These are phyloP conservation scores for Wallacemonas sp. DNA, from an alignment of 208 protist species.

Conservation along the genomic window DNA sequence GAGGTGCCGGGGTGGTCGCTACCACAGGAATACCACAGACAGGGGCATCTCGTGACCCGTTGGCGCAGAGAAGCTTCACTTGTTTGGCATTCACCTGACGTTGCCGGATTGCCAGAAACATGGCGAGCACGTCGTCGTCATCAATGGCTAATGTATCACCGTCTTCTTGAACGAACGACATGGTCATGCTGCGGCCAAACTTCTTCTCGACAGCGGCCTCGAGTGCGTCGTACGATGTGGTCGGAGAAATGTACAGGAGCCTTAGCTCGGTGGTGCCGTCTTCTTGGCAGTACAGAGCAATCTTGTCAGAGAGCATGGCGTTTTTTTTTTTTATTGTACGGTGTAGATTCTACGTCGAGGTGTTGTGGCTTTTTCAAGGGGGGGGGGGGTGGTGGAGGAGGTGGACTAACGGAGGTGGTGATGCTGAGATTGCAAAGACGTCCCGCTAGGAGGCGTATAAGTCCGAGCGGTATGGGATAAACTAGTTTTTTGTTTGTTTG, in stretches of 20 bases:
- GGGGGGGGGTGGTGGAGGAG: no score
- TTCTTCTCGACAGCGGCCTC: constrained; percentile 76
- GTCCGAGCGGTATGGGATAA: no score
- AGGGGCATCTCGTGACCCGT: constrained; percentile 19
- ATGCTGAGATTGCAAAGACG: no score
- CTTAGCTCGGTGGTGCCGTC: constrained; percentile 50
- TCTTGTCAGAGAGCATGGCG: no score
- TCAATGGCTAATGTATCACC: constrained; percentile 82
- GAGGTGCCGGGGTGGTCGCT: no score
- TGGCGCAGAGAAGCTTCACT: constrained; percentile 72
- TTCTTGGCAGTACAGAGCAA: constrained; percentile 80
- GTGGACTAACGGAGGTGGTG: no score
- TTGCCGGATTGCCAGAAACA: constrained; percentile 77
- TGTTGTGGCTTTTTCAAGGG: no score
- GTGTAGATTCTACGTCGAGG: no score
- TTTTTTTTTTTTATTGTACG: no score
- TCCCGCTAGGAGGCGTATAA: no score
- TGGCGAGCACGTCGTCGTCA: constrained; percentile 82
- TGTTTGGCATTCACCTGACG: constrained; percentile 51
- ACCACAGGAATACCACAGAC: no score
- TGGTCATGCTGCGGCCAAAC: constrained; percentile 59
- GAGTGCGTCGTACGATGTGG: constrained; percentile 78
- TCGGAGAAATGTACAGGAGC: constrained; percentile 63
- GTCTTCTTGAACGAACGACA: constrained; percentile 83
- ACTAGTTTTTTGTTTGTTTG: no score